Base-by-base conservation (phyloP, 2,329 filamentous ascomycete species). In the Colletotrichum godetiae region DNA sequence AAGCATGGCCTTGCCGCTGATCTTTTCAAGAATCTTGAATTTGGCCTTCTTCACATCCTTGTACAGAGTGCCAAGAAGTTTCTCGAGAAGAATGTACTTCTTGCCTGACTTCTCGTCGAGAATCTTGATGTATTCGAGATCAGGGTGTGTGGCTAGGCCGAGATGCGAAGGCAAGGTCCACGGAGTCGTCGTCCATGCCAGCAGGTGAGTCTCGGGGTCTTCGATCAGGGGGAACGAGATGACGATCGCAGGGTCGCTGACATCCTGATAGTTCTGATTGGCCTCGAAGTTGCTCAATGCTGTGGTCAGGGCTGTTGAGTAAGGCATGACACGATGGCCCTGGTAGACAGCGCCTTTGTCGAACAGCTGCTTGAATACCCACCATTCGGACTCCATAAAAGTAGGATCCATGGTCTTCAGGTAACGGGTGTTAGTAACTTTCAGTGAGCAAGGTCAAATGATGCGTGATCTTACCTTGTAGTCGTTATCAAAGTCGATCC, bases 401-500 rank as follows among this genome's bases (percentile, higher is more conserved):
- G 87, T 92, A n/a, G 92, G 89, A 82, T 98, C 93, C 95, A 98
- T 98, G 46, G 95, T 98, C 92, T 93, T 55, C 46, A 35, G 22
- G n/a, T 22, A n/a, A 42, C 29, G 15, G 6, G 15, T 22, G 68
- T 78, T 75, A 78, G 76, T 72, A 60, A 31, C 49, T 10, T 7
- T 49, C 42, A 60, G n/a, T 27, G 12, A 12, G 29, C 27, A 19
- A 15, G 37, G n/a, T 7, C 6, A 8, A 7, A 12, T 46, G 42
- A 63, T 72, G 2, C 29, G 2, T 10, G 10, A 12, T 62, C 81
- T 76, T 79, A 92, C 92, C 91, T 98, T 98, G 87, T 97, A 98
- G 82, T 98, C 95, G 78, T 97, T 97, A 83, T 98, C 96, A 78
- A 98, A 98, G 84, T 98, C 96, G 78, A 98, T 97, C 96, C 96